Conservation (phyloP, 495 filamentous ascomycete genomes). For the Rostrohypoxylon terebratum region DNA sequence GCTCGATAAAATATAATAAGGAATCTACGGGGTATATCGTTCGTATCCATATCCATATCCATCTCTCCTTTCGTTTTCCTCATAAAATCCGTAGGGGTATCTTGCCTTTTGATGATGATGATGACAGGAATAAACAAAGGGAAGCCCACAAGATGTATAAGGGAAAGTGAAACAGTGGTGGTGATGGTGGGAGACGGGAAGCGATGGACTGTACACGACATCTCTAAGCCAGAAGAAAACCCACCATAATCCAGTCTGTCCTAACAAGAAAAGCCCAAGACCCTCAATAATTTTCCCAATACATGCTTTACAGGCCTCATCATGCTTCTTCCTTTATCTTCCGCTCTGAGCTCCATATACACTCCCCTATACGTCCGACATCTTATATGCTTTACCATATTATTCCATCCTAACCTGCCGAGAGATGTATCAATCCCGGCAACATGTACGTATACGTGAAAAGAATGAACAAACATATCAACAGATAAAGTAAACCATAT, state of each 20-base stretch:
- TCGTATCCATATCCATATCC: not conserved
- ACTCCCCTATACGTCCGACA: not conserved
- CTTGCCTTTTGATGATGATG: constrained; percentile 27
- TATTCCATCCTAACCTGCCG: not conserved
- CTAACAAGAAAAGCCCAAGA: constrained; percentile 14
- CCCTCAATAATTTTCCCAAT: constrained; percentile 3
- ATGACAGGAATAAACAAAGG: constrained; percentile 2
- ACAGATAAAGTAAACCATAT: constrained; percentile 23
- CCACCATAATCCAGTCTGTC: not conserved
- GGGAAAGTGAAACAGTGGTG: not conserved
- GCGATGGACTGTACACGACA: constrained; percentile 26
- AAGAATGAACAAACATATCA: constrained; percentile 1
- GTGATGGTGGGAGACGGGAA: not conserved
- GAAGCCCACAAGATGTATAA: not conserved
- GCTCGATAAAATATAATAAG: constrained; percentile 7
- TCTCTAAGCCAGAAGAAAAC: constrained; percentile 18
- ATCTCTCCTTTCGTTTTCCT: constrained; percentile 12
- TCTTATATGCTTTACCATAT: not conserved
- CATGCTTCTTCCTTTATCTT: constrained; percentile 1
- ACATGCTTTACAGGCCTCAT: constrained; percentile 20
- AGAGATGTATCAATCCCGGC: not conserved
- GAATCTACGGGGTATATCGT: constrained; percentile 42
- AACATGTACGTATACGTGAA: constrained; percentile 11
- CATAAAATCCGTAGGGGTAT: constrained; percentile 29
- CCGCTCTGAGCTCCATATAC: constrained; percentile 12